Evolutionary conservation across 306 rosid genomes (phyloP).

Genomic region (Dicorynia guianensis): DNA sequence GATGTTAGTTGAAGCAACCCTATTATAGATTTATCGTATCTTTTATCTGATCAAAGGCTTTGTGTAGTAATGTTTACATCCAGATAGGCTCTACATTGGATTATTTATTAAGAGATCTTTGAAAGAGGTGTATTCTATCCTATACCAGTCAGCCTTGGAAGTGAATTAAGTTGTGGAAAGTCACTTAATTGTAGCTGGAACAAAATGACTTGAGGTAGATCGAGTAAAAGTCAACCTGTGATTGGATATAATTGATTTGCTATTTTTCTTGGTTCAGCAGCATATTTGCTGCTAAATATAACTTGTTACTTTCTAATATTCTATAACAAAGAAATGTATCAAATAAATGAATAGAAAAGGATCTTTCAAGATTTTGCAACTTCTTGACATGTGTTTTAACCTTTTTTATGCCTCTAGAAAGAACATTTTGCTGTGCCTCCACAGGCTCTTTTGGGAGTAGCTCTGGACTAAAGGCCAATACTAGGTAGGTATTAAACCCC

Average conservation of each 20-base stretch:
- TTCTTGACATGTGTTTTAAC: constrained; percentile 38
- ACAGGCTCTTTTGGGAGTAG: constrained; percentile 55
- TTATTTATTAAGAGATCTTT: constrained; percentile 22
- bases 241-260: constrained; percentile 31
- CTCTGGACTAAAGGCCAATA: constrained; percentile 52
- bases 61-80: constrained; percentile 28
- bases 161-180: constrained; percentile 28
- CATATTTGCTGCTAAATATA: constrained; percentile 33
- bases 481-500: constrained; percentile 60
- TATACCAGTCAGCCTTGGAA: constrained; percentile 33
- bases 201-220: constrained; percentile 28
- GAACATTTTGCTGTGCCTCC: constrained; percentile 54
- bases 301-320: constrained; percentile 37
- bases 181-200: constrained; percentile 31
- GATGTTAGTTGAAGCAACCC: constrained; percentile 28
- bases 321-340: background rate
- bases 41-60: constrained; percentile 14
- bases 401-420: constrained; percentile 49
- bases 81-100: background rate
- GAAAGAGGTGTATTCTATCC: constrained; percentile 32
- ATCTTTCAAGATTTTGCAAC: constrained; percentile 42
- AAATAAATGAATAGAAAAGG: constrained; percentile 38
- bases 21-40: constrained; percentile 24
- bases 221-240: constrained; percentile 23
- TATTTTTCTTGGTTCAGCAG: constrained; percentile 36